Evolutionary conservation across 2,329 filamentous ascomycete species (phyloP).

Genomic region (Pyrenophora seminiperda): DNA sequence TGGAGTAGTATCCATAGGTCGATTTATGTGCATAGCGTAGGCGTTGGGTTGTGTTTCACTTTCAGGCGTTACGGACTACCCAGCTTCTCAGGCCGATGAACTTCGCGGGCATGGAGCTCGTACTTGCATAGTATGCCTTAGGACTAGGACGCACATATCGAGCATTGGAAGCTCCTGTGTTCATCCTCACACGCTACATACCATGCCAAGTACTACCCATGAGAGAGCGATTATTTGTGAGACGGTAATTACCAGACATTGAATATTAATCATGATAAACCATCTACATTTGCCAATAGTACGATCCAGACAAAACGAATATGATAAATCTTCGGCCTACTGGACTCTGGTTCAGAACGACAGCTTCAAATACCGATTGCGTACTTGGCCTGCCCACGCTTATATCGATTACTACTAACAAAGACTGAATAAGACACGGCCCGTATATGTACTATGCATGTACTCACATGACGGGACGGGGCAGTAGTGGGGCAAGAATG

Average conservation of each 20-base stretch:
- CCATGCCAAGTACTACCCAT: neutral
- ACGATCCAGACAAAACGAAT: neutral
- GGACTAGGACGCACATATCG: neutral
- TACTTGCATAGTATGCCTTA: neutral
- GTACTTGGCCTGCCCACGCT: constrained; percentile 2
- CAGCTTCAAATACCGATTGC: neutral
- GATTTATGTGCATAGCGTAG: constrained; percentile 42
- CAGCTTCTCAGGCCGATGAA: neutral
- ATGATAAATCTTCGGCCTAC: neutral
- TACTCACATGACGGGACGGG: constrained; percentile 16
- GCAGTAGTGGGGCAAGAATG: constrained; percentile 21
- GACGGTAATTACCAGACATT: neutral
- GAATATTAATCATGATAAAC: neutral
- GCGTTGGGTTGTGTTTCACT: constrained; percentile 33
- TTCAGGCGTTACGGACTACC: constrained; percentile 14
- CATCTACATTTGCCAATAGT: neutral
- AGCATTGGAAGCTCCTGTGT: neutral
- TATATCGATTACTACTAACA: constrained; percentile 11
- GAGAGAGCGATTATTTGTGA: neutral
- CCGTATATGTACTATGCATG: constrained; percentile 13
- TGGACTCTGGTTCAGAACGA: neutral
- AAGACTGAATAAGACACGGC: constrained; percentile 14
- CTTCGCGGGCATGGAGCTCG: neutral
- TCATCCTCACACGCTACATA: neutral
- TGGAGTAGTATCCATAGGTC: constrained; percentile 21